Percentiles rank a stretch among this genome's conserved stretches.
These are phyloP conservation scores for Hamigera avellanea DNA, from an alignment of 495 filamentous ascomycete genomes.

Conservation along the genomic window DNA sequence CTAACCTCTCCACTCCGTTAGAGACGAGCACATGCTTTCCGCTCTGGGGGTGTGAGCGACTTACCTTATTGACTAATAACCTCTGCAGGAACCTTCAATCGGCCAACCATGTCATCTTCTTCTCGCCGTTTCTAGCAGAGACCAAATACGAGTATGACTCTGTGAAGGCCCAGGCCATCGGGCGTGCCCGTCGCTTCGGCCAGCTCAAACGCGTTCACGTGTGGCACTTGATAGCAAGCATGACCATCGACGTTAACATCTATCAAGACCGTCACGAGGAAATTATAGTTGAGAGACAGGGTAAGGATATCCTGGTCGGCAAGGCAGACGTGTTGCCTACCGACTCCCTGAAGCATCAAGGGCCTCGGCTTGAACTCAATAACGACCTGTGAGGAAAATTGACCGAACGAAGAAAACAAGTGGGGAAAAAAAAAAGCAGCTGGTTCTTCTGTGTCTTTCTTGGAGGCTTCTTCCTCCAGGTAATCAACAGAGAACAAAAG, in stretches of 20 bases:
- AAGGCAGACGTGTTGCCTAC: constrained; percentile 6
- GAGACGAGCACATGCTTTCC: background rate
- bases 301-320: constrained; percentile 7
- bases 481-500: too few species aligned
- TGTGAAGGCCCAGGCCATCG: constrained; percentile 59
- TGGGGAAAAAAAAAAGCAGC: constrained; percentile 1
- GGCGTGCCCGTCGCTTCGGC: constrained; percentile 53
- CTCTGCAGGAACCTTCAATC: constrained; percentile 52
- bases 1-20: background rate
- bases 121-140: constrained; percentile 44
- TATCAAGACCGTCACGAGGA: constrained; percentile 32
- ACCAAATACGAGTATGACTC: constrained; percentile 47
- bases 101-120: constrained; percentile 71
- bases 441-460: too few species aligned
- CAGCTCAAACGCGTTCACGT: constrained; percentile 56
- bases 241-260: constrained; percentile 62
- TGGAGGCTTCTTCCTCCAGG: too few species aligned
- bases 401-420: constrained; percentile 6
- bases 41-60: too few species aligned
- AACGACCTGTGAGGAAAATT: constrained; percentile 7
- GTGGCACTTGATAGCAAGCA: constrained; percentile 52
- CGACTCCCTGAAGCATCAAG: constrained; percentile 11
- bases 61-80: constrained; percentile 3
- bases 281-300: constrained; percentile 17
- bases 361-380: constrained; percentile 7